Percentiles rank a stretch among this genome's conserved stretches.
These are phyloP conservation scores for Blumeriella jaapii DNA, from an alignment of 2,329 filamentous ascomycete genomes.

Conservation along the genomic window DNA sequence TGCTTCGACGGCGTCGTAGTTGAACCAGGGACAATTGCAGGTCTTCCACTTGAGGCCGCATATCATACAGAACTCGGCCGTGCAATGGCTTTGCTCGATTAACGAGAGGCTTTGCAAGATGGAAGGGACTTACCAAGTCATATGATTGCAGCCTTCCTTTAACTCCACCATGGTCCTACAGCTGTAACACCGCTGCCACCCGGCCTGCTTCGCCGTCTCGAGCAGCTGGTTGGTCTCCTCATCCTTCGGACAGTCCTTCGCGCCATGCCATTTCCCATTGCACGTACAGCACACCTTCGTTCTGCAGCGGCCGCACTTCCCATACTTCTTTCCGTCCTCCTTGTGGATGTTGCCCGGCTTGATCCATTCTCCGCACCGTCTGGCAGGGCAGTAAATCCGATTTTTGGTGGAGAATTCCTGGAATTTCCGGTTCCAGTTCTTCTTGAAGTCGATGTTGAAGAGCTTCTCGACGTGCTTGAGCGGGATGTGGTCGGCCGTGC, in stretches of 20 bases:
- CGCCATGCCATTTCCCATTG: conserved; percentile 61
- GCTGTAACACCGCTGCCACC: conserved; percentile 65
- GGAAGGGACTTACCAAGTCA: conserved; percentile 62
- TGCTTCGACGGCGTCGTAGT: conserved; percentile 42
- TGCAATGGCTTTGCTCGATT: conserved; percentile 49
- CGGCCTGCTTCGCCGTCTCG: conserved; percentile 51
- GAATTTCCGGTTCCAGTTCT: conserved; percentile 69
- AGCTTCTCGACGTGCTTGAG: conserved; percentile 65
- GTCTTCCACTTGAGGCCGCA: conserved; percentile 75
- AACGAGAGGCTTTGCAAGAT: conserved; percentile 3
- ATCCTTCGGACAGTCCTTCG: conserved; percentile 59
- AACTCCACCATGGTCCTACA: conserved; percentile 68
- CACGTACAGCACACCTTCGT: conserved; percentile 66
- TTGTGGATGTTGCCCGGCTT: conserved; percentile 56
- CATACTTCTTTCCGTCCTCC: conserved; percentile 50
- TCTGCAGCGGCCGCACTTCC: conserved; percentile 58
- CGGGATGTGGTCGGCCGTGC: conserved; percentile 60
- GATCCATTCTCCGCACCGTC: conserved; percentile 70
- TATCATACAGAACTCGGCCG: conserved; percentile 77
- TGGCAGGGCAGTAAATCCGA: conserved; percentile 64
- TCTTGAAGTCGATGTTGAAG: conserved; percentile 65
- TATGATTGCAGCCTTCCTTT: conserved; percentile 77
- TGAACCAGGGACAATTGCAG: conserved; percentile 75
- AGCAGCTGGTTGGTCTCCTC: conserved; percentile 53
- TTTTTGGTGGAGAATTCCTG: conserved; percentile 64